These are phyloP conservation scores for Chimonanthus salicifolius DNA, from an alignment of 164 flowering plant species.

Conservation along the genomic window DNA sequence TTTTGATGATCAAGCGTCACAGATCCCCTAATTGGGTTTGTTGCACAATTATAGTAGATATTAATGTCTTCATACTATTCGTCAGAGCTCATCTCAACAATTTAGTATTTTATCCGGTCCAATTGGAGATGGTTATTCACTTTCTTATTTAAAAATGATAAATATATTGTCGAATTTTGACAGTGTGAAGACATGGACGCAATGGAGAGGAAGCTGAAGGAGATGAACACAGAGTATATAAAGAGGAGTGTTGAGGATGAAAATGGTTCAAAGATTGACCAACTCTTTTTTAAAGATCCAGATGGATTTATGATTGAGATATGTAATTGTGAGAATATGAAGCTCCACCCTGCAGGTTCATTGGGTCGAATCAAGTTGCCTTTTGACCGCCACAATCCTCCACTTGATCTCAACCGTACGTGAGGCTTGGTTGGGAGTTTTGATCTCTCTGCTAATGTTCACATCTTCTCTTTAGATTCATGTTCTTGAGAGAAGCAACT, in stretches of 20 bases:
- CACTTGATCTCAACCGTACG: too few species aligned
- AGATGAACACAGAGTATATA: constrained; percentile 51
- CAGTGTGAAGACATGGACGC: constrained; percentile 49
- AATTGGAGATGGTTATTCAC: neutral
- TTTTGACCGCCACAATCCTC: too few species aligned
- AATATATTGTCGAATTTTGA: neutral
- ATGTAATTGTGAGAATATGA: constrained; percentile 62
- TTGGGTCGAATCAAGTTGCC: too few species aligned
- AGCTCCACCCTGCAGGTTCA: too few species aligned
- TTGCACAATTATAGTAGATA: too few species aligned
- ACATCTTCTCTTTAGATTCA: too few species aligned
- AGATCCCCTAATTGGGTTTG: too few species aligned
- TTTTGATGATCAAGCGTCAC: neutral
- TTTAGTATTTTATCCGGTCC: neutral
- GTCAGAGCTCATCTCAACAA: neutral
- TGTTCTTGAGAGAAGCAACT: too few species aligned
- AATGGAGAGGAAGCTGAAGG: constrained; percentile 47
- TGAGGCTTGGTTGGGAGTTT: too few species aligned
- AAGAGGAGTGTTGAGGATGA: constrained; percentile 59
- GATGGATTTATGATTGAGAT: constrained; percentile 84
- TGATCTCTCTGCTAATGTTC: too few species aligned
- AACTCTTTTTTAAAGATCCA: constrained; percentile 84
- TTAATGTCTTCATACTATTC: neutral
- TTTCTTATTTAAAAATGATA: neutral
- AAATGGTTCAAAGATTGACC: constrained; percentile 48